These are phyloP conservation scores for Macrophomina tecta DNA, from an alignment of 2,329 filamentous ascomycete genomes.

Conservation along the genomic window DNA sequence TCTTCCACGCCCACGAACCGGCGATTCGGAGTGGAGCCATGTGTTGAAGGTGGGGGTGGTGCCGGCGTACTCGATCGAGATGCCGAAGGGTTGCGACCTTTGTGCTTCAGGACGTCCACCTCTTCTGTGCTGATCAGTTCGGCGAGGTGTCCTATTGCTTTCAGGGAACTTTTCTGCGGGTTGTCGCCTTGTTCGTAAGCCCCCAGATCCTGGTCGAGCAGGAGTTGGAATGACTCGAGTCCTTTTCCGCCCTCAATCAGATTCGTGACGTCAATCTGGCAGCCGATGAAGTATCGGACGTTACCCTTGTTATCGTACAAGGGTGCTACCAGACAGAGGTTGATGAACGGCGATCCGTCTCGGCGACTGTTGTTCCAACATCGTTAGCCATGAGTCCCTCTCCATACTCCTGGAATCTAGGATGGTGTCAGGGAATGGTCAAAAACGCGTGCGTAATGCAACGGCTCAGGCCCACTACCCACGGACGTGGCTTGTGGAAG, in stretches of 20 bases:
- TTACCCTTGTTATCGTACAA: slow-evolving; percentile 68
- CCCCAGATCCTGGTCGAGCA: slow-evolving; percentile 44
- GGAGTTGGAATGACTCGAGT: slow-evolving; percentile 63
- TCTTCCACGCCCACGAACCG: slow-evolving; percentile 47
- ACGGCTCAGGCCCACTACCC: slow-evolving; percentile 1
- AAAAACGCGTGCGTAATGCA: slow-evolving; percentile 7
- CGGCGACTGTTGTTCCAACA: slow-evolving; percentile 55
- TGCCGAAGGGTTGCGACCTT: slow-evolving; percentile 65
- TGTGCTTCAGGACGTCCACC: slow-evolving; percentile 59
- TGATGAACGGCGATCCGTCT: slow-evolving; percentile 75
- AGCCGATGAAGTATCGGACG: slow-evolving; percentile 72
- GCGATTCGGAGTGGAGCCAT: slow-evolving; percentile 45
- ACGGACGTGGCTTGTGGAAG: slow-evolving; percentile 5
- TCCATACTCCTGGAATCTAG: not conserved
- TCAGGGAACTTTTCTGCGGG: slow-evolving; percentile 33
- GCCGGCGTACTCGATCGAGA: slow-evolving; percentile 57
- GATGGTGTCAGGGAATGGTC: not conserved
- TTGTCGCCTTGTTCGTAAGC: slow-evolving; percentile 10
- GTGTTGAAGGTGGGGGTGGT: slow-evolving; percentile 57
- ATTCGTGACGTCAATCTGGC: slow-evolving; percentile 72
- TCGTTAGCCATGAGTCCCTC: not conserved
- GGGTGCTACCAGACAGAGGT: slow-evolving; percentile 72
- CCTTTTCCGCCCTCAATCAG: slow-evolving; percentile 70
- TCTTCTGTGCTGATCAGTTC: slow-evolving; percentile 44
- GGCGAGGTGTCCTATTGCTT: slow-evolving; percentile 36